A percentile compares a stretch with the other conserved stretches of the same genome.
Conservation (phyloP, 495 filamentous ascomycete genomes). For the Pseudevernia furfuracea region DNA sequence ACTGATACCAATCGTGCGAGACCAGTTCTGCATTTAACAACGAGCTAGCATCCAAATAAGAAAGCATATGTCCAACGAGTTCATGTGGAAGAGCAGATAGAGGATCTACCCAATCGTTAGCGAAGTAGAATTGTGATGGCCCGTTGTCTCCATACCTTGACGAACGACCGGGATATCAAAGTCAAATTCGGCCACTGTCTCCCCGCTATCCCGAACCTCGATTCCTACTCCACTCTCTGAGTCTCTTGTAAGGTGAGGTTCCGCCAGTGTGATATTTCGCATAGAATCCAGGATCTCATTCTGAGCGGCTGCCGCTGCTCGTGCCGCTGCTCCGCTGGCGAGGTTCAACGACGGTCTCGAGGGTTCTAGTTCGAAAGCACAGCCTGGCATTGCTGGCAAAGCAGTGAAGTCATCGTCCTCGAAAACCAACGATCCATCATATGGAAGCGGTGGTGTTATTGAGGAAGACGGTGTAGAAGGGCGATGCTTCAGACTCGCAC, state of each 20-base stretch:
- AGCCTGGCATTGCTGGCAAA: constrained; percentile 14
- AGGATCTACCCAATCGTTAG: constrained; percentile 49
- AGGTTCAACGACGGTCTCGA: constrained; percentile 36
- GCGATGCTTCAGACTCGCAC: constrained; percentile 14
- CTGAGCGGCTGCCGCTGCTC: constrained; percentile 61
- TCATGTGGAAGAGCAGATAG: constrained; percentile 60
- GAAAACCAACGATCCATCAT: not conserved
- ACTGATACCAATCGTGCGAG: constrained; percentile 53
- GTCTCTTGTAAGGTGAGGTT: constrained; percentile 43
- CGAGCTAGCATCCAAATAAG: constrained; percentile 59
- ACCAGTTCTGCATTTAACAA: constrained; percentile 56
- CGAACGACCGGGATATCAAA: constrained; percentile 36
- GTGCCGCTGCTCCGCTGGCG: constrained; percentile 60
- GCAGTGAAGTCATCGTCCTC: constrained; percentile 10
- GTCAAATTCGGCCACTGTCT: constrained; percentile 38
- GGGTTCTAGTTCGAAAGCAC: constrained; percentile 27
- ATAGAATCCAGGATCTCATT: constrained; percentile 49
- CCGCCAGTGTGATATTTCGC: constrained; percentile 28
- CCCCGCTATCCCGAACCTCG: constrained; percentile 48
- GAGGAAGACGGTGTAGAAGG: constrained; percentile 1
- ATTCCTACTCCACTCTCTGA: constrained; percentile 77
- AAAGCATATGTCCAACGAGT: constrained; percentile 63
- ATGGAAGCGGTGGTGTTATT: not conserved
- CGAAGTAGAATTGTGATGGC: constrained; percentile 9
- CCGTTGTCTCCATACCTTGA: constrained; percentile 31